Conservation (phyloP, 1,284 basidiomycete genomes). For the Rhodotorula sp. region DNA sequence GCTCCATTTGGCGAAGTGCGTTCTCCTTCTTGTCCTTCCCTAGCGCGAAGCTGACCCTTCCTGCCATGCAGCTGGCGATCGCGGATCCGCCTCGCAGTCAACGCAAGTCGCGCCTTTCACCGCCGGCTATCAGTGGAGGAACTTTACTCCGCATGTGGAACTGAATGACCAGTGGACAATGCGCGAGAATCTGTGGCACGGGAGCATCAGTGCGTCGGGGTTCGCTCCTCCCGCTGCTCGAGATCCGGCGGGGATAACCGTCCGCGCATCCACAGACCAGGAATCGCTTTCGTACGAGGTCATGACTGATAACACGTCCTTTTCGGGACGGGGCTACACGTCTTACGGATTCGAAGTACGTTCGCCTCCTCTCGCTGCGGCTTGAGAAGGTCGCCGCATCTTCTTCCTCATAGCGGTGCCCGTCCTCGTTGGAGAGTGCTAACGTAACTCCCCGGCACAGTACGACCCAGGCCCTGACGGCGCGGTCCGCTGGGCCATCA, state of each 20-base stretch:
- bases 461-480: slow-evolving; percentile 33
- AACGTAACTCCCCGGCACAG: neutral
- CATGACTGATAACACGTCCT: slow-evolving; percentile 31
- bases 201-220: slow-evolving; percentile 30
- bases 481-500: slow-evolving; percentile 71
- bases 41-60: neutral
- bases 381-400: neutral
- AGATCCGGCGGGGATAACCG: slow-evolving; percentile 43
- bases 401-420: no score
- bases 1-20: slow-evolving; percentile 10
- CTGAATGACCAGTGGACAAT: slow-evolving; percentile 55
- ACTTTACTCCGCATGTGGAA: slow-evolving; percentile 54
- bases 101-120: slow-evolving; percentile 60
- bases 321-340: slow-evolving; percentile 31
- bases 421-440: no score
- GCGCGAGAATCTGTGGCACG: slow-evolving; percentile 48
- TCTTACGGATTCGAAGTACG: slow-evolving; percentile 25
- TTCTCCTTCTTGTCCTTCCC: neutral
- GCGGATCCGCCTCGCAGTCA: slow-evolving; percentile 54
- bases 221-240: no score
- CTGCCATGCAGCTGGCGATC: slow-evolving; percentile 18
- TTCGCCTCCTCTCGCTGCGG: slow-evolving; percentile 12
- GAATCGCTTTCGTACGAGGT: slow-evolving; percentile 32
- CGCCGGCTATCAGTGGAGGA: slow-evolving; percentile 52
- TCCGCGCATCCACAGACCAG: slow-evolving; percentile 31